These are phyloP conservation scores for Aureobasidium melanogenum DNA, from an alignment of 2,329 filamentous ascomycete species.

Conservation along the genomic window DNA sequence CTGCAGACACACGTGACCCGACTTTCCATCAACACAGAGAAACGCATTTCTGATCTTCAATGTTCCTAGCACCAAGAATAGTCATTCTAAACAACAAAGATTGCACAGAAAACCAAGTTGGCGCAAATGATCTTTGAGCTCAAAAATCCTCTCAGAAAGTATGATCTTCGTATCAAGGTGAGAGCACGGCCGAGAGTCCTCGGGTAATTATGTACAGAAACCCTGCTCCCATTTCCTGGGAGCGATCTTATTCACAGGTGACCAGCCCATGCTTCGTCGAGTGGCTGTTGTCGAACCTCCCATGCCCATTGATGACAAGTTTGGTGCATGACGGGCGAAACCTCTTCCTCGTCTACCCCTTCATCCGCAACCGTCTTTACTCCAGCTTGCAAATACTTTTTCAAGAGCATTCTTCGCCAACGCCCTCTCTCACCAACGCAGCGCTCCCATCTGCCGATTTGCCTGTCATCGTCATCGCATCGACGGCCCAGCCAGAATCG, in stretches of 20 bases:
- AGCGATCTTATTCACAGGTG: background rate
- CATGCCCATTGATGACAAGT: constrained; percentile 50
- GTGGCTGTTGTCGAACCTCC: constrained; percentile 41
- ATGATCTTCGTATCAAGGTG: background rate
- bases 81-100: too few relatives aligned
- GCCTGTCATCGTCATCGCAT: constrained; percentile 44
- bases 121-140: background rate
- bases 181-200: background rate
- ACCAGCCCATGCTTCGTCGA: constrained; percentile 40
- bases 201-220: background rate
- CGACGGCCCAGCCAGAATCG: constrained; percentile 43
- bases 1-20: background rate
- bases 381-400: constrained; percentile 41
- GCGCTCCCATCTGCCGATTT: constrained; percentile 43
- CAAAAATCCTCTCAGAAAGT: background rate
- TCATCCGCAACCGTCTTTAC: constrained; percentile 42
- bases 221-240: background rate
- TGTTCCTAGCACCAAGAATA: background rate
- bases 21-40: background rate
- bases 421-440: constrained; percentile 45
- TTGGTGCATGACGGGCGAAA: constrained; percentile 49
- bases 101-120: background rate
- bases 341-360: constrained; percentile 35
- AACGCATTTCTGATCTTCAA: background rate
- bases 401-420: constrained; percentile 43